Conservation (phyloP, 192 early-diverging fungal genomes). For the Podila minutissima region DNA sequence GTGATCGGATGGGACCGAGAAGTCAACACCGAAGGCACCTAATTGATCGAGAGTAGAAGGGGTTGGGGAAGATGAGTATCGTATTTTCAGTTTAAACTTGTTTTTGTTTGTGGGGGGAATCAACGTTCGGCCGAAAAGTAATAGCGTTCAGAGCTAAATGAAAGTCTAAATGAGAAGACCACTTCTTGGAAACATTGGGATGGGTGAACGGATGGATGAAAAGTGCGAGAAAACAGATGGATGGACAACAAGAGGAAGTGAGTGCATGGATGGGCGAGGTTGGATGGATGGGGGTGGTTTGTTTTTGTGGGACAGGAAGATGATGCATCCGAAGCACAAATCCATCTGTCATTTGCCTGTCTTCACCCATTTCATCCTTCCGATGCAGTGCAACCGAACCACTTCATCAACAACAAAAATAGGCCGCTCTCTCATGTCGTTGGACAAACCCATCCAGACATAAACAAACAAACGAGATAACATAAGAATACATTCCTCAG, state of each 20-base stretch:
- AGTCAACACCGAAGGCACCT: constrained; percentile 83
- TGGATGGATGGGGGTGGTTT: neutral
- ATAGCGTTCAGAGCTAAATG: neutral
- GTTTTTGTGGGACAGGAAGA: neutral
- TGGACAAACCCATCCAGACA: too few relatives aligned
- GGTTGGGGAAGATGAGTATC: neutral
- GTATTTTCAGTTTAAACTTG: neutral
- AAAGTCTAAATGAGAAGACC: neutral
- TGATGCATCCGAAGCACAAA: neutral
- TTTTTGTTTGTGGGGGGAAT: neutral
- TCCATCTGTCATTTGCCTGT: too few relatives aligned
- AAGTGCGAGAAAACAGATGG: neutral
- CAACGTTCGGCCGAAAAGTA: neutral
- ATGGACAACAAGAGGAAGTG: neutral
- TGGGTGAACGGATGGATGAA: neutral
- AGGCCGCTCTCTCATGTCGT: too few relatives aligned
- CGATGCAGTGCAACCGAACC: too few relatives aligned
- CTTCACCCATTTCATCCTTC: too few relatives aligned
- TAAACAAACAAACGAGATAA: constrained; percentile 7
- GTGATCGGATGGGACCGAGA: constrained; percentile 63
- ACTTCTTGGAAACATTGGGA: neutral
- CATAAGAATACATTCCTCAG: neutral
- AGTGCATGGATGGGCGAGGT: neutral
- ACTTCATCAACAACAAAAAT: too few relatives aligned
- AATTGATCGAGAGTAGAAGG: neutral